phyloP scores from a whole-genome alignment of 2,329 filamentous ascomycete genomes.

The Fusarium sp. region DNA sequence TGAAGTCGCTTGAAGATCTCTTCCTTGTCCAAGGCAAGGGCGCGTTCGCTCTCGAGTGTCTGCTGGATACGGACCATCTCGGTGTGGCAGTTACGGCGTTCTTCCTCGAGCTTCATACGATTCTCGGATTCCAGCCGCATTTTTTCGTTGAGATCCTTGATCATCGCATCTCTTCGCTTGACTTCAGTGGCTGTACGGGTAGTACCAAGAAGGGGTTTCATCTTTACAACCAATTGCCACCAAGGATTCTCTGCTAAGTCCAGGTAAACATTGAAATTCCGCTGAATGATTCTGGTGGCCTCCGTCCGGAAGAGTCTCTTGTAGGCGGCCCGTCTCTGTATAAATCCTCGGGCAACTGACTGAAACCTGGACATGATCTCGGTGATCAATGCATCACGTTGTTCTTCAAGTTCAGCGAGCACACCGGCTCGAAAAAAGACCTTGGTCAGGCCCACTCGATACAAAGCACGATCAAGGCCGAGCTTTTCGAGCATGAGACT shows the following conservation, averaged over 20 bases:
- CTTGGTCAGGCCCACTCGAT: conserved; percentile 94
- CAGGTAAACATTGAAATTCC: conserved; percentile 93
- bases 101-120: conserved; percentile 88
- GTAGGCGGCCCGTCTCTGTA: conserved; percentile 88
- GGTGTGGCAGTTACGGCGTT: conserved; percentile 86
- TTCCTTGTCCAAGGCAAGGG: conserved; percentile 97
- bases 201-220: conserved; percentile 94
- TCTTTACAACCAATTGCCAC: conserved; percentile 96
- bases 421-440: conserved; percentile 98
- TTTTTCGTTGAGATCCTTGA: conserved; percentile 87
- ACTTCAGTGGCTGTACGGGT: conserved; percentile 94
- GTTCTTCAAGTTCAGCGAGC: conserved; percentile 95
- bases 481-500: conserved; percentile 91
- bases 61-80: conserved; percentile 94
- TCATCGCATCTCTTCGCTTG: conserved; percentile 94
- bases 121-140: conserved; percentile 83
- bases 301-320: conserved; percentile 96
- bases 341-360: conserved; percentile 90
- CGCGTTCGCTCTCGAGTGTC: conserved; percentile 93
- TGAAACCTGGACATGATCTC: conserved; percentile 97
- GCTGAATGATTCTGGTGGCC: conserved; percentile 93
- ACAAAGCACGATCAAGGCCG: conserved; percentile 86
- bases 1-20: conserved; percentile 99
- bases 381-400: conserved; percentile 91
- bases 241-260: conserved; percentile 93